Conservation (phyloP, 2,329 filamentous ascomycete species). For the Albifimbria verrucaria region DNA sequence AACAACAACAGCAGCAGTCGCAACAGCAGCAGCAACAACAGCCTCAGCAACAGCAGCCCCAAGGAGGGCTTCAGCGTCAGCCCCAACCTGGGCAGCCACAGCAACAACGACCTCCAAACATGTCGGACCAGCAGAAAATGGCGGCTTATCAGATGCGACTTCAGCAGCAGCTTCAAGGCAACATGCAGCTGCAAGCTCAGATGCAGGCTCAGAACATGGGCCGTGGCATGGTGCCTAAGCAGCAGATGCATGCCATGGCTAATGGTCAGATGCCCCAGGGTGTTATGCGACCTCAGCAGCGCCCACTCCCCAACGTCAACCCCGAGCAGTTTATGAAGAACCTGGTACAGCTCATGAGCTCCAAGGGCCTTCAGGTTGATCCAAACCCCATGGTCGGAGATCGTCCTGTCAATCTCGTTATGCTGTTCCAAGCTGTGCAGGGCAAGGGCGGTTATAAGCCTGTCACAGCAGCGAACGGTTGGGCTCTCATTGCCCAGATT, state of each 20-base stretch:
- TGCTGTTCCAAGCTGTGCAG: slow-evolving; percentile 71
- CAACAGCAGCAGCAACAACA: slow-evolving; percentile 46
- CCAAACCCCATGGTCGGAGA: slow-evolving; percentile 70
- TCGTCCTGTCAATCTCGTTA: slow-evolving; percentile 69
- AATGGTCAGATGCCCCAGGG: slow-evolving; percentile 55
- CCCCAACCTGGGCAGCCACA: slow-evolving; percentile 23
- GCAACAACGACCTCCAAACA: slow-evolving; percentile 25
- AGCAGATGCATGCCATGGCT: slow-evolving; percentile 43
- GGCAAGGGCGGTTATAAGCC: slow-evolving; percentile 76
- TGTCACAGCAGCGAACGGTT: slow-evolving; percentile 66
- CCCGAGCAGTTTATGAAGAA: slow-evolving; percentile 74
- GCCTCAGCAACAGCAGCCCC: slow-evolving; percentile 38
- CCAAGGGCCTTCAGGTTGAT: slow-evolving; percentile 71
- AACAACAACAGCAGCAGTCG: slow-evolving; percentile 64
- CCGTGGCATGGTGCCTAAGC: slow-evolving; percentile 52
- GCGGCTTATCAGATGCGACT: slow-evolving; percentile 79
- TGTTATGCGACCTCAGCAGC: slow-evolving; percentile 48
- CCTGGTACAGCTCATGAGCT: slow-evolving; percentile 72
- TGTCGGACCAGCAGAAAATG: slow-evolving; percentile 69
- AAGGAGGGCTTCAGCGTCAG: slow-evolving; percentile 25
- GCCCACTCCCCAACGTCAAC: slow-evolving; percentile 41
- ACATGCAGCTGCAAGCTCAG: slow-evolving; percentile 48
- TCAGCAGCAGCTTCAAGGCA: slow-evolving; percentile 67
- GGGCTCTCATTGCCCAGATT: slow-evolving; percentile 68
- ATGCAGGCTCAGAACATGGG: slow-evolving; percentile 46